These are phyloP conservation scores for Echium plantagineum DNA, from an alignment of 257 asterid genomes.

Conservation along the genomic window DNA sequence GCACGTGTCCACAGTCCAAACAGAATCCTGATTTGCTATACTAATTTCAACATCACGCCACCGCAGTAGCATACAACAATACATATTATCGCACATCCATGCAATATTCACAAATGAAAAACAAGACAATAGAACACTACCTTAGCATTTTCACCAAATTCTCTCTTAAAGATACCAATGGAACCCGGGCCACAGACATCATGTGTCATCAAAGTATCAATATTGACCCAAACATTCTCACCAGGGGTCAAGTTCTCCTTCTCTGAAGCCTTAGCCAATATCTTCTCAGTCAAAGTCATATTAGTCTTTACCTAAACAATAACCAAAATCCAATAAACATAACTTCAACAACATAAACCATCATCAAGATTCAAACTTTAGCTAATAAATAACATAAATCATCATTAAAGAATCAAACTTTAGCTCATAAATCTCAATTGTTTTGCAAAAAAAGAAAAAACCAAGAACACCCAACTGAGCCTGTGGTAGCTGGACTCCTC, in stretches of 20 bases:
- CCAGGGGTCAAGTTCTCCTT: constrained; percentile 68
- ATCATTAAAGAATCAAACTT: constrained; percentile 1
- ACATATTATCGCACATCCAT: background rate
- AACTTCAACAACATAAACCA: constrained; percentile 8
- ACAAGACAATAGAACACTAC: constrained; percentile 20
- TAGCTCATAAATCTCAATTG: background rate
- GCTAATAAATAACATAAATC: background rate
- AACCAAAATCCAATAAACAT: background rate
- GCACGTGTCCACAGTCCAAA: background rate
- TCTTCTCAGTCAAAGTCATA: constrained; percentile 95
- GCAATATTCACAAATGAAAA: background rate
- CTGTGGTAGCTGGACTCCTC: constrained; percentile 66
- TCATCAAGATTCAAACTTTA: constrained; percentile 7
- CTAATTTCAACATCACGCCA: background rate
- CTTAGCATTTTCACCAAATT: constrained; percentile 89
- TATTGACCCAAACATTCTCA: constrained; percentile 83
- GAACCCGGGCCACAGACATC: constrained; percentile 89
- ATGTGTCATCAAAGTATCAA: constrained; percentile 89
- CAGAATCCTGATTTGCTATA: no score
- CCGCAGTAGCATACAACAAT: background rate
- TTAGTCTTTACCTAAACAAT: constrained; percentile 62
- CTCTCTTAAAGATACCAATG: constrained; percentile 74
- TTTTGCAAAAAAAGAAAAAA: background rate
- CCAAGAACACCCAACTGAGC: constrained; percentile 34
- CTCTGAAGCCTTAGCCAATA: constrained; percentile 72